These are phyloP conservation scores for Phytophthora tubulina DNA, from an alignment of 352 stramenopile genomes.

Conservation along the genomic window DNA sequence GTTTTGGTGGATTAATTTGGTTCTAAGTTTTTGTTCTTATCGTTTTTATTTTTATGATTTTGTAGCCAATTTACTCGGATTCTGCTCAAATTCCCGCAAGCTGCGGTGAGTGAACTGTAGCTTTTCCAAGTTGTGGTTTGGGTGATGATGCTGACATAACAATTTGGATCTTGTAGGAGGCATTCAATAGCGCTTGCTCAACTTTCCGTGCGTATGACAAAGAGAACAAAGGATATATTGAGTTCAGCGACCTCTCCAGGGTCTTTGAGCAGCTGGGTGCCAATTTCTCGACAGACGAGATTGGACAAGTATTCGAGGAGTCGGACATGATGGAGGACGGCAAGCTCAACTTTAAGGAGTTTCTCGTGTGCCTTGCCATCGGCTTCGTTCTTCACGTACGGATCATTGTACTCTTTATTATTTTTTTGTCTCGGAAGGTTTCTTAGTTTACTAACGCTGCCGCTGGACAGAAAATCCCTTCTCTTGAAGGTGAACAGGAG, in stretches of 20 bases:
- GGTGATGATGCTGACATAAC: background rate
- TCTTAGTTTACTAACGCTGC: background rate
- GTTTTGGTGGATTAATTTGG: background rate
- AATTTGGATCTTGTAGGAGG: slow-evolving; percentile 40
- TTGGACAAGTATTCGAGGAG: slow-evolving; percentile 80
- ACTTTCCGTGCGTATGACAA: slow-evolving; percentile 77
- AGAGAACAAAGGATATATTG: slow-evolving; percentile 77
- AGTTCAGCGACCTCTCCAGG: slow-evolving; percentile 73
- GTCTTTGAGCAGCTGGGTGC: slow-evolving; percentile 82
- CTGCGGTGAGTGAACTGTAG: slow-evolving; percentile 41
- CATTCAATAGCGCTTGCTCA: slow-evolving; percentile 83
- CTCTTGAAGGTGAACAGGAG: slow-evolving; percentile 61
- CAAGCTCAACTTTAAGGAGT: slow-evolving; percentile 88
- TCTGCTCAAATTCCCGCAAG: slow-evolving; percentile 80
- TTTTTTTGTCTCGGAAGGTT: background rate
- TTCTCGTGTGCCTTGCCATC: slow-evolving; percentile 88
- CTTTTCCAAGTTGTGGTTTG: background rate
- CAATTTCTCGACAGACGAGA: slow-evolving; percentile 79
- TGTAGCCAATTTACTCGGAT: slow-evolving; percentile 83
- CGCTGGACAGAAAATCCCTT: slow-evolving; percentile 74
- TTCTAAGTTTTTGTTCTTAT: background rate
- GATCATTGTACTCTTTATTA: background rate
- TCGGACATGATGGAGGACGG: slow-evolving; percentile 88
- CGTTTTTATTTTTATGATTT: background rate
- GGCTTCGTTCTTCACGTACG: slow-evolving; percentile 87